Conservation (phyloP, 2,329 filamentous ascomycete species). For the Talaromyces marneffei region DNA sequence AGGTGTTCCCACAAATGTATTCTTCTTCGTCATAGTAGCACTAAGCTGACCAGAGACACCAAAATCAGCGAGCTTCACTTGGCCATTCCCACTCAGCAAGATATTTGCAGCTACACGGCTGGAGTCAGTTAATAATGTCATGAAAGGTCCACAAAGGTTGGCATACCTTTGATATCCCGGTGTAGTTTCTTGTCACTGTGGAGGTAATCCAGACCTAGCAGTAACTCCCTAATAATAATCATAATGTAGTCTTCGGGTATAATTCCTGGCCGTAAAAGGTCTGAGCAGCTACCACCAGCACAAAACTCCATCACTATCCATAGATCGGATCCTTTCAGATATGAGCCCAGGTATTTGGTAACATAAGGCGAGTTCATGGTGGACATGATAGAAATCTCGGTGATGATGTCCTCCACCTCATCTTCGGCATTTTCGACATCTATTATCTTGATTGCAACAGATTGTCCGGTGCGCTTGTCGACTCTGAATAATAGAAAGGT, state of each 20-base stretch:
- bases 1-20: conserved; percentile 94
- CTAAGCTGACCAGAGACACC: conserved; percentile 94
- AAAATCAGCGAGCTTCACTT: conserved; percentile 96
- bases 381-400: conserved; percentile 95
- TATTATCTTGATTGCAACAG: conserved; percentile 97
- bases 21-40: conserved; percentile 99
- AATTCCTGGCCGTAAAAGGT: conserved; percentile 86
- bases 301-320: conserved; percentile 99
- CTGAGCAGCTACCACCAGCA: conserved; percentile 90
- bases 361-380: conserved; percentile 94
- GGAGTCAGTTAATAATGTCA: background rate
- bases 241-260: conserved; percentile 95
- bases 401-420: conserved; percentile 98
- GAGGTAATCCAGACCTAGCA: conserved; percentile 85
- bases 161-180: conserved; percentile 82
- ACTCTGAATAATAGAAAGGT: conserved; percentile 52
- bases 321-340: conserved; percentile 88
- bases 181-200: conserved; percentile 95
- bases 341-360: conserved; percentile 96
- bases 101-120: conserved; percentile 72
- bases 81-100: conserved; percentile 78
- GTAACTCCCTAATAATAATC: conserved; percentile 84
- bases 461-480: conserved; percentile 85
- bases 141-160: background rate
- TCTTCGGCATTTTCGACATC: conserved; percentile 99